phyloP scores from a whole-genome alignment of 163 green algal species.

The Chloroidium sp. region DNA sequence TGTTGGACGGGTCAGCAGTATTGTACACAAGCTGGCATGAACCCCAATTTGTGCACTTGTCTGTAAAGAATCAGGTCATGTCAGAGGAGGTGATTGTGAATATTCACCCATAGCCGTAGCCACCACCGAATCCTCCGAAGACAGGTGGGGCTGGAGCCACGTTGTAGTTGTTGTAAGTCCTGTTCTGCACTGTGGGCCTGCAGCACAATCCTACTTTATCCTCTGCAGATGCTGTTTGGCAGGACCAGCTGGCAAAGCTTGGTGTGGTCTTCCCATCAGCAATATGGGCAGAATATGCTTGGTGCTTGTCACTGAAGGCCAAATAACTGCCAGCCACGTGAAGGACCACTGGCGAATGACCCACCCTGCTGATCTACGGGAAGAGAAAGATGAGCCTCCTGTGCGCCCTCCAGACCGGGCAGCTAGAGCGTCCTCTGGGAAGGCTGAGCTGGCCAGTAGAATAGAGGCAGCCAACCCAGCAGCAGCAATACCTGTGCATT shows the following conservation, averaged over 20 bases:
- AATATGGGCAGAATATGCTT: too few species aligned
- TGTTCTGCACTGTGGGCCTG: neutral
- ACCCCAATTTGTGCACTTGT: too few species aligned
- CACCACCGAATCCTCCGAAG: neutral
- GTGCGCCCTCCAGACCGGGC: slow-evolving; percentile 35
- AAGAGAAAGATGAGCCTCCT: slow-evolving; percentile 19
- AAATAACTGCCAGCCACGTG: too few species aligned
- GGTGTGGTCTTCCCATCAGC: too few species aligned
- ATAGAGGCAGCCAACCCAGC: neutral
- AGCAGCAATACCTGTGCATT: neutral
- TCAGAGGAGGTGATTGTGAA: too few species aligned
- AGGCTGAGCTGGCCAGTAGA: slow-evolving; percentile 20
- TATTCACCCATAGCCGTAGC: neutral
- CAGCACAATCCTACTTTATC: neutral
- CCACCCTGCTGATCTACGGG: neutral
- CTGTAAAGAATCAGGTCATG: too few species aligned
- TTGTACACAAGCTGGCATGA: too few species aligned
- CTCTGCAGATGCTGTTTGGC: slow-evolving; percentile 2
- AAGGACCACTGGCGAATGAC: too few species aligned
- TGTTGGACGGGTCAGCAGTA: too few species aligned
- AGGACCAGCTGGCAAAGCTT: too few species aligned
- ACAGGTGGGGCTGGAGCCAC: neutral
- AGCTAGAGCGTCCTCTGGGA: slow-evolving; percentile 29
- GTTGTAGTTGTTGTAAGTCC: slow-evolving; percentile 11
- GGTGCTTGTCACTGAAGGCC: too few species aligned